Percentiles rank a stretch among this genome's conserved stretches.
These are phyloP conservation scores for Sambucus nigra DNA, from an alignment of 129 eudicot genomes.

Conservation along the genomic window DNA sequence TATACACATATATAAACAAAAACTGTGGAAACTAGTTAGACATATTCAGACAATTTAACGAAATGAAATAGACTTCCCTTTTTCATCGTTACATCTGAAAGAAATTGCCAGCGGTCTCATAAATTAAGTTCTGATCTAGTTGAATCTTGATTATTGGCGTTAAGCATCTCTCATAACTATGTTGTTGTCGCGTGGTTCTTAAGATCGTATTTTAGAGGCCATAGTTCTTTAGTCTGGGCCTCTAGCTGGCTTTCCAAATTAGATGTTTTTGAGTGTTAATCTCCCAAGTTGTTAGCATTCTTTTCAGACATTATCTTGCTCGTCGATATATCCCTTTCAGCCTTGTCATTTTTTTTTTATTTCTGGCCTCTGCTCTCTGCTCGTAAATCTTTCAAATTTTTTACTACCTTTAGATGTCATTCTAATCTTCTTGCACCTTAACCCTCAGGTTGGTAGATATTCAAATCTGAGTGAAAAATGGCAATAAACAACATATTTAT, in stretches of 20 bases:
- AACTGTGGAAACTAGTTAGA: too few species aligned
- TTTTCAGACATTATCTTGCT: conserved; percentile 18
- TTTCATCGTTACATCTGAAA: not conserved
- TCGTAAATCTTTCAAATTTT: conserved; percentile 53
- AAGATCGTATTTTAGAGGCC: conserved; percentile 88
- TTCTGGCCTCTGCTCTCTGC: conserved; percentile 40
- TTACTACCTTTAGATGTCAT: conserved; percentile 33
- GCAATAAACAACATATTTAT: too few species aligned
- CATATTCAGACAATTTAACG: too few species aligned
- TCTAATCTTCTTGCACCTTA: conserved; percentile 65
- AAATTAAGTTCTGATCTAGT: conserved; percentile 74
- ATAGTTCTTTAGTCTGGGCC: conserved; percentile 66
- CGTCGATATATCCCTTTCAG: conserved; percentile 31
- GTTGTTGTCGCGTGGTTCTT: conserved; percentile 49
- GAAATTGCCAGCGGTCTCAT: conserved; percentile 77
- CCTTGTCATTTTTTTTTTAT: conserved; percentile 45
- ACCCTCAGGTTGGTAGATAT: conserved; percentile 76
- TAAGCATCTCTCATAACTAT: conserved; percentile 74
- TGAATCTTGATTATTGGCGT: conserved; percentile 60
- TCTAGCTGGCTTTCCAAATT: conserved; percentile 47
- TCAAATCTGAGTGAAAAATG: conserved; percentile 48
- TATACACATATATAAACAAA: conserved; percentile 6
- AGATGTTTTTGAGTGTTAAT: conserved; percentile 22
- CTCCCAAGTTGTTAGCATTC: conserved; percentile 14
- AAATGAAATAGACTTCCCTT: too few species aligned